Evolutionary conservation across 768 basidiomycete species (phyloP).

Genomic region (Plicaturopsis crispa): DNA sequence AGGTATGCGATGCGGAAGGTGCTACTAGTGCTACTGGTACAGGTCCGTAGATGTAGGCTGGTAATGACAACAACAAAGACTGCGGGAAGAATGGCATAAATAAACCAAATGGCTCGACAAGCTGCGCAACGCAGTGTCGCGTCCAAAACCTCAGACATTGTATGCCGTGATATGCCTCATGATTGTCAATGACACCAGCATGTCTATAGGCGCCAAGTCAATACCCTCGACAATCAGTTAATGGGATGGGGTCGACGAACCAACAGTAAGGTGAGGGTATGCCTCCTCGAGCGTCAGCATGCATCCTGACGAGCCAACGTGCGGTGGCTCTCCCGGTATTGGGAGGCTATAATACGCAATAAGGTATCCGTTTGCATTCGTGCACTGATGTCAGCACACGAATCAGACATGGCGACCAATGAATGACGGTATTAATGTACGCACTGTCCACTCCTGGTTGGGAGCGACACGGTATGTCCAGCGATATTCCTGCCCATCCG

Average conservation of each 20-base stretch:
- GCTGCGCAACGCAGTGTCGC: not conserved
- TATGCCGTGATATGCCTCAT: constrained; percentile 55
- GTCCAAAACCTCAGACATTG: constrained; percentile 22
- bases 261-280: constrained; percentile 46
- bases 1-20: too few relatives aligned
- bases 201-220: constrained; percentile 31
- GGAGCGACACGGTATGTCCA: constrained; percentile 45
- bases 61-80: too few relatives aligned
- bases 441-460: constrained; percentile 61
- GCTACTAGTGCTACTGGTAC: too few relatives aligned
- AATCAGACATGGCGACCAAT: constrained; percentile 2
- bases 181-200: constrained; percentile 53
- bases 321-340: constrained; percentile 44
- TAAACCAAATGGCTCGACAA: too few relatives aligned
- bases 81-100: too few relatives aligned
- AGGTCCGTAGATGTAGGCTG: too few relatives aligned
- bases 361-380: constrained; percentile 38
- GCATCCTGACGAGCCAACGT: constrained; percentile 48
- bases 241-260: constrained; percentile 25
- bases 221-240: constrained; percentile 2
- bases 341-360: constrained; percentile 59
- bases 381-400: constrained; percentile 38
- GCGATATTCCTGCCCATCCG: constrained; percentile 53
- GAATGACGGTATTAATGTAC: constrained; percentile 13
- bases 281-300: constrained; percentile 58